These are phyloP conservation scores for Closterium sp. DNA, from an alignment of 139 green algal species.

Conservation along the genomic window DNA sequence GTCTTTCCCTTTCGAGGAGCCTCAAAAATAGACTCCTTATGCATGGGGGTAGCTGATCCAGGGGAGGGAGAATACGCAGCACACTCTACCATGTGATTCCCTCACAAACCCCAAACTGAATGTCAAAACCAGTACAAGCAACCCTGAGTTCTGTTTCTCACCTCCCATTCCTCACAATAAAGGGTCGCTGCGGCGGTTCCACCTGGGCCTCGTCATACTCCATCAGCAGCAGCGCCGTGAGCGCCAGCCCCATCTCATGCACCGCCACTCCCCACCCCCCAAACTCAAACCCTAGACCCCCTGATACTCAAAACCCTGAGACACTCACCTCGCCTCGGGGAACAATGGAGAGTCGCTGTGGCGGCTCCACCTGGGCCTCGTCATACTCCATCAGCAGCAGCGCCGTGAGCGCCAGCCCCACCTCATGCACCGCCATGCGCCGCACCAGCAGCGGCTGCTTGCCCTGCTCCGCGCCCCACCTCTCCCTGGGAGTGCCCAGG, in stretches of 20 bases:
- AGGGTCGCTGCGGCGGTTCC: constrained; percentile 37
- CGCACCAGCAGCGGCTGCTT: neutral
- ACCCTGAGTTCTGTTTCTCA: no score
- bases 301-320: neutral
- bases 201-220: neutral
- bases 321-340: constrained; percentile 26
- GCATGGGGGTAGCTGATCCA: no score
- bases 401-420: constrained; percentile 38
- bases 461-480: neutral
- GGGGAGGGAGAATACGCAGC: no score
- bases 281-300: neutral
- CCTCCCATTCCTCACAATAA: no score
- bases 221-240: no score
- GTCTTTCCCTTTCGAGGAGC: no score
- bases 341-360: constrained; percentile 36
- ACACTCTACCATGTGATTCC: no score
- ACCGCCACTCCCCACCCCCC: neutral
- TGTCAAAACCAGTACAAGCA: no score
- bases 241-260: constrained; percentile 42
- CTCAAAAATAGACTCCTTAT: no score
- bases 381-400: constrained; percentile 15
- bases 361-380: constrained; percentile 20
- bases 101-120: no score
- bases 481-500: constrained; percentile 5
- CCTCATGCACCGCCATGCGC: constrained; percentile 37